phyloP scores from a whole-genome alignment of 306 rosid genomes.

The Quercus aquifolioides region DNA sequence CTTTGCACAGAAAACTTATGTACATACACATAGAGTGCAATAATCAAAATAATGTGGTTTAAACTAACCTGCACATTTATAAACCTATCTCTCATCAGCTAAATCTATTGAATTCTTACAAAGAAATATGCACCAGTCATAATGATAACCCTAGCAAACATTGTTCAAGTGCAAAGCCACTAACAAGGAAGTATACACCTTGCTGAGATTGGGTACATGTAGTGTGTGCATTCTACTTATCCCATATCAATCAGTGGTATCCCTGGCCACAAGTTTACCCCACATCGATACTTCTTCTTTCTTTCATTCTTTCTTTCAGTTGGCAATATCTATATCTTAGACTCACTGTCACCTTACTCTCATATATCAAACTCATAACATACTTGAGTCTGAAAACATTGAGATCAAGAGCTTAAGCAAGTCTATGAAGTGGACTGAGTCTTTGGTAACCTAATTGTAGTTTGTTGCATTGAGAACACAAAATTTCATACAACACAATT shows the following conservation, averaged over 20 bases:
- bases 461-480: not conserved
- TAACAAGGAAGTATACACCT: not conserved
- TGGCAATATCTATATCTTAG: not conserved
- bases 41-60: too few relatives aligned
- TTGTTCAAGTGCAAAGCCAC: not conserved
- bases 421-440: not conserved
- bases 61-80: not conserved
- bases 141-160: not conserved
- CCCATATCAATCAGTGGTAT: not conserved
- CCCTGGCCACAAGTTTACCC: not conserved
- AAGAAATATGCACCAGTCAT: not conserved
- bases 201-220: not conserved
- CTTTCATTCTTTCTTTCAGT: not conserved
- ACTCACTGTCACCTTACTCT: not conserved
- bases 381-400: not conserved
- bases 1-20: conserved; percentile 2
- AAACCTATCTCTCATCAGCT: not conserved
- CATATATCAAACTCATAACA: not conserved
- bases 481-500: not conserved
- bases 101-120: not conserved
- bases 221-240: not conserved
- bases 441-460: not conserved
- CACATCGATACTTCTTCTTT: not conserved
- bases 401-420: not conserved
- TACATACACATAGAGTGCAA: not conserved